These are phyloP conservation scores for Aspergillus nomiae DNA, from an alignment of 2,329 filamentous ascomycete species.

Conservation along the genomic window DNA sequence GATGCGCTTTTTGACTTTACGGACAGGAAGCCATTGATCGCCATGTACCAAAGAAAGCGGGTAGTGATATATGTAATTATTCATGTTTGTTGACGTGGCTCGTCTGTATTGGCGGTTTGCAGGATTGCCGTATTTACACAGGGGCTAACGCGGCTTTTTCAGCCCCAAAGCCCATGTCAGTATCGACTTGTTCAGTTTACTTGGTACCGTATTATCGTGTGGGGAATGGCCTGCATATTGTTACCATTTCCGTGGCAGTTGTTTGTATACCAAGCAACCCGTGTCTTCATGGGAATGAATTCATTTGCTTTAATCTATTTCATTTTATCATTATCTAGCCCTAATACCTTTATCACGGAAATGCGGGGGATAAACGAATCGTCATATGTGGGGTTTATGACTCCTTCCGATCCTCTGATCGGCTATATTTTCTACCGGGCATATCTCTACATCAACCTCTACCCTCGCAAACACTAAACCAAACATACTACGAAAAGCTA, in stretches of 20 bases:
- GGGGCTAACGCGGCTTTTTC: no score
- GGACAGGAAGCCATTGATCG: neutral
- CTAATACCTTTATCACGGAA: neutral
- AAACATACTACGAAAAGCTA: neutral
- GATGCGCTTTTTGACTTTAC: neutral
- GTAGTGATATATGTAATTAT: neutral
- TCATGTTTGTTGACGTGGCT: neutral
- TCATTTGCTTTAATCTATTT: no score
- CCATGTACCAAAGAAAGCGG: neutral
- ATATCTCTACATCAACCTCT: neutral
- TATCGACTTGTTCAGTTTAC: no score
- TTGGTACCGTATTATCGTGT: no score
- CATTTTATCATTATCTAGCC: no score
- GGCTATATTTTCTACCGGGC: neutral
- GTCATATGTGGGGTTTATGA: neutral
- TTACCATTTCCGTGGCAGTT: no score
- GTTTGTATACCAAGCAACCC: no score
- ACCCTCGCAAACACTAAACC: neutral
- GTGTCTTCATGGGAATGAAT: no score
- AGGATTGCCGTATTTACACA: neutral
- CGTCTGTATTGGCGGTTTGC: neutral
- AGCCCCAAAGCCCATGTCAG: no score
- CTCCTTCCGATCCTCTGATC: neutral
- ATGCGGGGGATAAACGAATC: neutral
- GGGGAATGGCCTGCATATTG: no score